Evolutionary conservation across 305 asterid genomes (phyloP).

Genomic region (Fraxinus dipetala): DNA sequence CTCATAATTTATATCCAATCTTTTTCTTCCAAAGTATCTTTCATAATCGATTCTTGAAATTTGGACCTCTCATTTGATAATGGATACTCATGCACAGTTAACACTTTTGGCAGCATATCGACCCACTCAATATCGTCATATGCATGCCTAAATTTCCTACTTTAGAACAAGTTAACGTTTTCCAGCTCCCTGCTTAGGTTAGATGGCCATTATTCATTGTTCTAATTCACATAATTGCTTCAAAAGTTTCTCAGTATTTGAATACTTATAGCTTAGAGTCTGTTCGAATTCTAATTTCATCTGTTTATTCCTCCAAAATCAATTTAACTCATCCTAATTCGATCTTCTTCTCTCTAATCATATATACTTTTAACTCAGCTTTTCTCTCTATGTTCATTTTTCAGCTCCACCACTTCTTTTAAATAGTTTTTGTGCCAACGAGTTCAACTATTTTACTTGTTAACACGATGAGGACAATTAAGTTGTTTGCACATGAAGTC

Average conservation of each 20-base stretch:
- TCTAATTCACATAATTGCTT: neutral
- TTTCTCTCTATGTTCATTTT: too few relatives aligned
- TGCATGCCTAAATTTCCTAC: neutral
- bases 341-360: neutral
- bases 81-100: slow-evolving; percentile 24
- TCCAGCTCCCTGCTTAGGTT: neutral
- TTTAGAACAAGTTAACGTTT: neutral
- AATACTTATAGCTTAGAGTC: neutral
- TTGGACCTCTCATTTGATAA: neutral
- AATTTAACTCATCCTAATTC: too few relatives aligned
- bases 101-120: slow-evolving; percentile 31
- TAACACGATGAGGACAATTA: neutral
- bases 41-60: neutral
- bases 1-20: neutral
- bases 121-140: slow-evolving; percentile 22
- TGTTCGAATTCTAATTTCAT: neutral
- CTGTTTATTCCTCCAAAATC: neutral
- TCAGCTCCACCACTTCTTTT: neutral
- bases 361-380: too few relatives aligned
- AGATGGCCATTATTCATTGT: neutral
- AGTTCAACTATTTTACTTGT: neutral
- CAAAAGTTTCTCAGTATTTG: neutral
- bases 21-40: neutral
- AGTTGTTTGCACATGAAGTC: neutral
- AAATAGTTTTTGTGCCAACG: neutral